Evolutionary conservation across 805 yeast genomes (phyloP), one percentile per base, ranked within the genome.

Genomic region (Dipodascus geniculatus): DNA sequence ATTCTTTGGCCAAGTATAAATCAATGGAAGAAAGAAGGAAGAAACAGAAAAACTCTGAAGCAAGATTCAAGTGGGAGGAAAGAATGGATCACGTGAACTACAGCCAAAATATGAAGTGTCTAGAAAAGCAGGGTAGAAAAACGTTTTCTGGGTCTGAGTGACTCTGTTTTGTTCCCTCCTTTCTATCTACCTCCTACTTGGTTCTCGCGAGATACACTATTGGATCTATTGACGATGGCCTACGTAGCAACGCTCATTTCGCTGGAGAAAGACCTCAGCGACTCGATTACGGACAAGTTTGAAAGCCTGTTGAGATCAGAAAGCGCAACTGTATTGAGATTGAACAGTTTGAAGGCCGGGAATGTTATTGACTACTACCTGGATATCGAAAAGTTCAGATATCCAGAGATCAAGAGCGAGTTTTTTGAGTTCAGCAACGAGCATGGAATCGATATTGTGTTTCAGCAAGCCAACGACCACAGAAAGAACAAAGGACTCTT

Each of bases 401-500:
- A 60, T 48, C 52, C 54, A 44, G 24, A 55, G 53, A 48, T 56
- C 58, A 49, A 53, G 52, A 44, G 51, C 23, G 50, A 35, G 22
- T 53, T 60, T 23, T 57, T 68, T 17, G 71, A 66, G 23, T 54
- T 57, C 4, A 52, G 60, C n/a, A 52, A 53, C 14, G 58, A 66
- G 19, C 48, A 50, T 16, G 59, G 58, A 2, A 64, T 74, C 3
- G 82, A 79, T 55, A 54, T 77, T 20, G 62, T 77, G 9, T 66
- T 76, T 28, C 82, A 78, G 59, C 63, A 57, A 16, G 50, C 56
- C 38, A 59, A 65, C 28, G 59, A 62, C 48, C 64, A 65, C 31
- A 55, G 60, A 53, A 49, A 71, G 74, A 65, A 68, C 65, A 61
- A 63, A 63, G 77, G 80, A 62, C 72, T 93, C 51, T 82, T 87